These are phyloP conservation scores for Puccinia hordei DNA, from an alignment of 1,284 basidiomycete genomes.

Conservation along the genomic window DNA sequence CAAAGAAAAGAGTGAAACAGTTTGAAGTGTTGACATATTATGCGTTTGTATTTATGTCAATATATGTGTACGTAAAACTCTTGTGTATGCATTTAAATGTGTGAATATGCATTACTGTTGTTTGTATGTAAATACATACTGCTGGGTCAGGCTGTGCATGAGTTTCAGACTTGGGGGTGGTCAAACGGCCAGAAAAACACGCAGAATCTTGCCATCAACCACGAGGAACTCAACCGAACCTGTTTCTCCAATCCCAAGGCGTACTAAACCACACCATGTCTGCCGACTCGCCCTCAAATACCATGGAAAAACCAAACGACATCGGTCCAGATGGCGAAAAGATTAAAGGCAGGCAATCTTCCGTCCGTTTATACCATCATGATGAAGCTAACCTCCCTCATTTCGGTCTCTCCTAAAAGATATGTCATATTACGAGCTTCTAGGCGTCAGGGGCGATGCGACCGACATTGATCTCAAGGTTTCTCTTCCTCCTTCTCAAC, in stretches of 20 bases:
- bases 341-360: conserved; percentile 37
- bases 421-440: conserved; percentile 45
- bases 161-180: too few relatives aligned
- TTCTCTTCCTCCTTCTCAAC: neutral
- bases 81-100: too few relatives aligned
- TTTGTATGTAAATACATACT: too few relatives aligned
- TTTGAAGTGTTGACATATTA: too few relatives aligned
- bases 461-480: conserved; percentile 59
- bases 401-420: conserved; percentile 10
- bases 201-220: neutral
- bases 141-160: too few relatives aligned
- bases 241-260: neutral
- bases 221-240: neutral
- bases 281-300: neutral
- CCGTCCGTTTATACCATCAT: neutral
- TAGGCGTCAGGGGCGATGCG: conserved; percentile 57
- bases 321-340: conserved; percentile 51
- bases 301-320: conserved; percentile 30
- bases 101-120: too few relatives aligned
- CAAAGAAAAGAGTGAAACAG: too few relatives aligned
- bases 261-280: neutral
- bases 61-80: too few relatives aligned
- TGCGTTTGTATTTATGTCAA: too few relatives aligned
- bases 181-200: neutral
- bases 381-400: neutral